Evolutionary conservation across 805 yeast genomes (phyloP).

Genomic region (Candida dendrica): DNA sequence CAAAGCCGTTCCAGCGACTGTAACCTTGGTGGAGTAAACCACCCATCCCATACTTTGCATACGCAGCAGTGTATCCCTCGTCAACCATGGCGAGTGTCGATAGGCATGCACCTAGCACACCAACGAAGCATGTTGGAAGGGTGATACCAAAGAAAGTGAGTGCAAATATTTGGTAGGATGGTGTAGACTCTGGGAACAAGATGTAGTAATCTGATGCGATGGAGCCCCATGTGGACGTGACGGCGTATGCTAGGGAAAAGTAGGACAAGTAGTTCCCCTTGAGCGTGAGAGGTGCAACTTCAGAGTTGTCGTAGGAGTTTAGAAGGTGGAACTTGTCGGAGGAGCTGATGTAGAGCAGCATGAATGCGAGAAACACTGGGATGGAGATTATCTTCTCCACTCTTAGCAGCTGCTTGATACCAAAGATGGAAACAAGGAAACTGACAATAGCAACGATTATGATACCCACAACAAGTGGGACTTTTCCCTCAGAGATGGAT

Average conservation of each 20-base stretch:
- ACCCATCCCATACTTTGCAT: slow-evolving; percentile 59
- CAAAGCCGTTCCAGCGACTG: slow-evolving; percentile 65
- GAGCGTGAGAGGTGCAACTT: slow-evolving; percentile 30
- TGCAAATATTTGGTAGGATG: slow-evolving; percentile 44
- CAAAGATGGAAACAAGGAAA: slow-evolving; percentile 65
- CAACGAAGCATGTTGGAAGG: slow-evolving; percentile 72
- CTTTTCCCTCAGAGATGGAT: slow-evolving; percentile 53
- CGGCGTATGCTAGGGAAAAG: slow-evolving; percentile 67
- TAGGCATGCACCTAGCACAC: slow-evolving; percentile 61
- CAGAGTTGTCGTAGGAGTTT: slow-evolving; percentile 25
- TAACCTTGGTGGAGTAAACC: slow-evolving; percentile 65
- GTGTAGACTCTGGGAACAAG: slow-evolving; percentile 66
- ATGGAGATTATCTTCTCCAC: slow-evolving; percentile 63
- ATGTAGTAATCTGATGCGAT: slow-evolving; percentile 81
- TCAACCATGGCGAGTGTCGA: slow-evolving; percentile 58
- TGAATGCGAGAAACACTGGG: slow-evolving; percentile 62
- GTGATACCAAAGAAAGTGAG: slow-evolving; percentile 62
- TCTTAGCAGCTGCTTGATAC: slow-evolving; percentile 62
- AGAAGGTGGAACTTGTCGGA: slow-evolving; percentile 36
- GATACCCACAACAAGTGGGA: slow-evolving; percentile 71
- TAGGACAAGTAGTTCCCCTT: slow-evolving; percentile 68
- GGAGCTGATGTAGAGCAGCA: slow-evolving; percentile 58
- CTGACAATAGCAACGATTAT: slow-evolving; percentile 60
- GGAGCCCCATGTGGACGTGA: slow-evolving; percentile 86
- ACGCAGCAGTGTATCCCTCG: slow-evolving; percentile 50